Conservation (phyloP, 106 monocot species). For the Apostasia ramifera region DNA sequence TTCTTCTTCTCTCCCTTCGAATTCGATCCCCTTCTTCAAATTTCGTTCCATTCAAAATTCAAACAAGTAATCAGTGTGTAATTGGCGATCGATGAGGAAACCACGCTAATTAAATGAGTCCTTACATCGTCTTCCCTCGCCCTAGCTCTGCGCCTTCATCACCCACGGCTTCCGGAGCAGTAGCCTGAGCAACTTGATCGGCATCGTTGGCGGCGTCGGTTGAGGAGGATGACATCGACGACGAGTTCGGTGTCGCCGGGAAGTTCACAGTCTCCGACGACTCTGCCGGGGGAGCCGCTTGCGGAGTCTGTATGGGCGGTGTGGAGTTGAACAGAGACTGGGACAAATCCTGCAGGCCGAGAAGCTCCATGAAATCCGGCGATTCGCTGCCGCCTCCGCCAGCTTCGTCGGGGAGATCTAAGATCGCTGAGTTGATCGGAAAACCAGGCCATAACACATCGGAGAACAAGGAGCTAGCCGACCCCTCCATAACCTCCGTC, state of each 20-base stretch:
- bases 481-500: slow-evolving; percentile 17
- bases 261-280: slow-evolving; percentile 10
- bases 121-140: not conserved
- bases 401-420: slow-evolving; percentile 1
- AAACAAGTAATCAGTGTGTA: not conserved
- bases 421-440: slow-evolving; percentile 1
- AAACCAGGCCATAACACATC: not conserved
- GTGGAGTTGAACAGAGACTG: slow-evolving; percentile 10
- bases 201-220: slow-evolving; percentile 8
- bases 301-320: not conserved
- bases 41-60: not conserved
- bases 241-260: slow-evolving; percentile 41
- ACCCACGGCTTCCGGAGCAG: not conserved
- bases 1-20: slow-evolving; percentile 33
- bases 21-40: not conserved
- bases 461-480: slow-evolving; percentile 3
- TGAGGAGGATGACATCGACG: slow-evolving; percentile 36
- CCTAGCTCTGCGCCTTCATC: not conserved
- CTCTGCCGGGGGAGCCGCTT: not conserved
- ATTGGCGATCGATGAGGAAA: not conserved
- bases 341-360: slow-evolving; percentile 20
- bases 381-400: slow-evolving; percentile 6
- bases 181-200: not conserved
- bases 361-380: slow-evolving; percentile 42
- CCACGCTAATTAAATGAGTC: too few species aligned